These are phyloP conservation scores for Picea mariana DNA, from an alignment of 83 land plant genomes.

Conservation along the genomic window DNA sequence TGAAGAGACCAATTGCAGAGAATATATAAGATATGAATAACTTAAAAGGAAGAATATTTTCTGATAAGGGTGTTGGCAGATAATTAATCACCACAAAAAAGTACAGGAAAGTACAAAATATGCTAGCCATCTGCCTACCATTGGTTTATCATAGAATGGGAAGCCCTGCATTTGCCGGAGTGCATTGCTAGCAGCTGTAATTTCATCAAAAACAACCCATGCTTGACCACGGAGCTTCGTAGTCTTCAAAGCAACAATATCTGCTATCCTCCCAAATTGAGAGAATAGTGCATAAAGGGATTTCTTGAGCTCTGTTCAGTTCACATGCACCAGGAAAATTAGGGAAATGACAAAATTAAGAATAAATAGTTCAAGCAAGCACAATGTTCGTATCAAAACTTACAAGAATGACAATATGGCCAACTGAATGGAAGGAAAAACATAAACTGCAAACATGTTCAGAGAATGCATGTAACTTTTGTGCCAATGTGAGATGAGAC, in stretches of 20 bases:
- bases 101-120: background rate
- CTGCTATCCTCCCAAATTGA: conserved; percentile 93
- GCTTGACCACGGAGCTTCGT: conserved; percentile 92
- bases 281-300: conserved; percentile 89
- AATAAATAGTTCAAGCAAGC: background rate
- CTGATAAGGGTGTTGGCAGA: no score
- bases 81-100: background rate
- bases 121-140: conserved; percentile 49
- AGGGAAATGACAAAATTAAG: background rate
- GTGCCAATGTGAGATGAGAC: no score
- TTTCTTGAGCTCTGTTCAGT: conserved; percentile 75
- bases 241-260: conserved; percentile 92
- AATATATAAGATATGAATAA: no score
- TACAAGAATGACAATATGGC: background rate
- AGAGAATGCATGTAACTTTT: no score
- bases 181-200: conserved; percentile 94
- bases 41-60: no score
- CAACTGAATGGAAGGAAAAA: background rate
- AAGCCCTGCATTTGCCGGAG: conserved; percentile 98
- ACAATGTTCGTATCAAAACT: background rate
- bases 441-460: background rate
- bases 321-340: background rate
- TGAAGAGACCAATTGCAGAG: no score
- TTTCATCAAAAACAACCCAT: conserved; percentile 93
- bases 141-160: conserved; percentile 97